phyloP scores from a whole-genome alignment of 2,329 filamentous ascomycete species.

The Penicillium oxalicum region DNA sequence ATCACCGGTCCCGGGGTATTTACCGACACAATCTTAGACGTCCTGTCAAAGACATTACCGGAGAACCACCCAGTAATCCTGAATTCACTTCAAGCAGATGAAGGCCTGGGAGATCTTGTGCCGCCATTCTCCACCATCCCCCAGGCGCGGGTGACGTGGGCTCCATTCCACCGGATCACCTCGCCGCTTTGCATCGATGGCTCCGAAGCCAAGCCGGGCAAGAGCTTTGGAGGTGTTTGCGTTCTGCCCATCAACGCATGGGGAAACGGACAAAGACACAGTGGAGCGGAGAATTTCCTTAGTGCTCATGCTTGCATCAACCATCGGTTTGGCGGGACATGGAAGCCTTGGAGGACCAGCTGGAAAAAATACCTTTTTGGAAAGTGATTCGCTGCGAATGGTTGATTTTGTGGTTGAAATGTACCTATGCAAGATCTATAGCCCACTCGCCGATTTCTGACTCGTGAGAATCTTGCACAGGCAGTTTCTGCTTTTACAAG shows the following conservation, averaged over 20 bases:
- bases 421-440: no score
- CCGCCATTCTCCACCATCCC: constrained; percentile 2
- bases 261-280: constrained; percentile 34
- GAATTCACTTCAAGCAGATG: constrained; percentile 20
- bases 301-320: constrained; percentile 30
- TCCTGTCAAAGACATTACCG: constrained; percentile 25
- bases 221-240: constrained; percentile 75
- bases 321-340: constrained; percentile 30
- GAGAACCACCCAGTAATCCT: constrained; percentile 21
- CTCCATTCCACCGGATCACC: constrained; percentile 26
- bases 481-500: no score
- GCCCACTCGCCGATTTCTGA: no score
- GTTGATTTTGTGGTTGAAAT: background rate
- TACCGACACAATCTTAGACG: constrained; percentile 30
- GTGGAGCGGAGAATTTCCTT: constrained; percentile 22
- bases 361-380: constrained; percentile 28
- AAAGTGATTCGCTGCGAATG: background rate
- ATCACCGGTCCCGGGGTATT: constrained; percentile 32
- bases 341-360: constrained; percentile 33
- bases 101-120: constrained; percentile 18
- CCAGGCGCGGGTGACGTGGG: constrained; percentile 28
- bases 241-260: constrained; percentile 70
- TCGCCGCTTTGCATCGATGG: constrained; percentile 24
- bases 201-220: constrained; percentile 33
- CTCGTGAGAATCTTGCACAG: no score